phyloP scores from a whole-genome alignment of 352 stramenopile species.

The Blastocystis sp. region DNA sequence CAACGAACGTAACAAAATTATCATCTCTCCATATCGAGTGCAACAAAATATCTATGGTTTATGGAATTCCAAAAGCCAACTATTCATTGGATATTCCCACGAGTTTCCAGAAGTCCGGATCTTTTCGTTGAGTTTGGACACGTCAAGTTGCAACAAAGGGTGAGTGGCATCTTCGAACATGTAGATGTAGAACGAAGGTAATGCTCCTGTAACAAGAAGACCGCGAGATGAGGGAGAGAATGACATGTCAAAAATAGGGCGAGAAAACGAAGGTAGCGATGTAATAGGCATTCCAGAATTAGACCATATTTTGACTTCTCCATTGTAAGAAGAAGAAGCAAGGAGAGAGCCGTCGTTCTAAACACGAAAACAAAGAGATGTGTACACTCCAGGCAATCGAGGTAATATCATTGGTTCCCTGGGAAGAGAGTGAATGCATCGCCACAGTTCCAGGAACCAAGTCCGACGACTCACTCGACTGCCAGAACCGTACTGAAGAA shows the following conservation, averaged over 20 bases:
- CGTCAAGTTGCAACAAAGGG: background rate
- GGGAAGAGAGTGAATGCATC: background rate
- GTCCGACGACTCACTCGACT: background rate
- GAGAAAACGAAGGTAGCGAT: background rate
- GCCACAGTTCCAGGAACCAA: background rate
- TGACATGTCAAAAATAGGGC: background rate
- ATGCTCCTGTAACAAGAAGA: background rate
- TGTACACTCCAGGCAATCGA: slow-evolving; percentile 10
- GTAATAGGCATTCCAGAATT: background rate
- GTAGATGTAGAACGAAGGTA: slow-evolving; percentile 21
- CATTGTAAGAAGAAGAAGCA: slow-evolving; percentile 17
- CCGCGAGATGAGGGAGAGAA: background rate
- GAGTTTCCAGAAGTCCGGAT: background rate
- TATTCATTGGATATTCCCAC: background rate
- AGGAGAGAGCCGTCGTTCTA: background rate
- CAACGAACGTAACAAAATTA: background rate
- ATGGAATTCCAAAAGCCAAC: background rate
- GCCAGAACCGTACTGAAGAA: slow-evolving; percentile 15
- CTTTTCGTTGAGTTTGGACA: background rate
- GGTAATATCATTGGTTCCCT: slow-evolving; percentile 20
- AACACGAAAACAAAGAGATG: background rate
- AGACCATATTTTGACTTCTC: slow-evolving; percentile 38
- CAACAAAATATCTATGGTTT: slow-evolving; percentile 15
- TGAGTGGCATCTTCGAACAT: background rate
- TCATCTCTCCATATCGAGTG: background rate